A percentile compares a stretch with the other conserved stretches of the same genome.
phyloP scores from a whole-genome alignment of 345 rosid species.

The Eucalyptus curtisii region DNA sequence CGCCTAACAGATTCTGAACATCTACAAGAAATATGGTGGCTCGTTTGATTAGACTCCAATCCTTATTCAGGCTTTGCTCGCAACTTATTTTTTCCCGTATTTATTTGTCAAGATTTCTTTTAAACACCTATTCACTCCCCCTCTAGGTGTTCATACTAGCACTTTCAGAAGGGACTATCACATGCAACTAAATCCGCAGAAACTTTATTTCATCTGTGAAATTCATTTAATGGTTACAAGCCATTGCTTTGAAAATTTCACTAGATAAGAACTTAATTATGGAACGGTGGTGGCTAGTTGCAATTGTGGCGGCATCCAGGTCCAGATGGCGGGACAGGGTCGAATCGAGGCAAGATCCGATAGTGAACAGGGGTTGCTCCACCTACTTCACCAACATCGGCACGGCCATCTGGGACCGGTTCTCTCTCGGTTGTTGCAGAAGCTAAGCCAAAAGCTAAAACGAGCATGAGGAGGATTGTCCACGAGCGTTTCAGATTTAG shows the following conservation, averaged over 20 bases:
- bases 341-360: neutral
- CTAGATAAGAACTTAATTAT: neutral
- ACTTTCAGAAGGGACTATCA: too few species aligned
- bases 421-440: neutral
- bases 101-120: too few species aligned
- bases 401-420: neutral
- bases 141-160: too few species aligned
- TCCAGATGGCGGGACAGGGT: neutral
- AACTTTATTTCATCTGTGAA: too few species aligned
- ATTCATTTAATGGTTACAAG: too few species aligned
- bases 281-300: neutral
- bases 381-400: neutral
- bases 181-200: too few species aligned
- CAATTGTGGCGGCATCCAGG: neutral
- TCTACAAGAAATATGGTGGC: too few species aligned
- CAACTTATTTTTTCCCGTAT: too few species aligned
- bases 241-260: neutral
- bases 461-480: neutral
- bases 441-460: neutral
- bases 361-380: neutral
- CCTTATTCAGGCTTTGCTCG: too few species aligned
- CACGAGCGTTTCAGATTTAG: neutral
- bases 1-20: too few species aligned
- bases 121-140: too few species aligned
- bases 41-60: accelerated